Evolutionary conservation across 441 rosid species (phyloP).

Genomic region (Populus tomentosa): DNA sequence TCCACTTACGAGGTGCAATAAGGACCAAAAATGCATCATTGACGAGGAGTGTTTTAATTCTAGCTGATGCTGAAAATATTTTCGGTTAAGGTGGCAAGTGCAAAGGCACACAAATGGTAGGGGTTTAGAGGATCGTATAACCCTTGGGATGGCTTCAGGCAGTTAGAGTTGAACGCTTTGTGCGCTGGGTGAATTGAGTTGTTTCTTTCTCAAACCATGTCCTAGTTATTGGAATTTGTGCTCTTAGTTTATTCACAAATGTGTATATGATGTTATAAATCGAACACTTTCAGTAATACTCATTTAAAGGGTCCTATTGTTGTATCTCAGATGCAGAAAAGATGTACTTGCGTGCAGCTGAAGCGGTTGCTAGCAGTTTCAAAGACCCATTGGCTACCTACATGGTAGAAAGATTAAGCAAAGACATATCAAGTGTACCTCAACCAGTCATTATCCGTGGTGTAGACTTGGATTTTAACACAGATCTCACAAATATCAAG

Average conservation of each 20-base stretch:
- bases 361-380: conserved; percentile 49
- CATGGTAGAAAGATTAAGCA: conserved; percentile 43
- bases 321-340: conserved; percentile 45
- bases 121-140: not conserved
- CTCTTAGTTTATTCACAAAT: not conserved
- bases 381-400: conserved; percentile 54
- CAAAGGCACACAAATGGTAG: not conserved
- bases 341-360: conserved; percentile 40
- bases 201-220: not conserved
- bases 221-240: not conserved
- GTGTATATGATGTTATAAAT: not conserved
- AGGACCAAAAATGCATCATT: not conserved
- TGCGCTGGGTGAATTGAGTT: not conserved
- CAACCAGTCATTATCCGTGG: conserved; percentile 50
- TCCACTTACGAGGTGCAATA: not conserved
- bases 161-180: not conserved
- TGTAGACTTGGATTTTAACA: conserved; percentile 47
- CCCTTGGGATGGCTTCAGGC: not conserved
- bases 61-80: not conserved
- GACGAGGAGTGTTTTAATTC: not conserved
- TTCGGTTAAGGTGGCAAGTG: not conserved
- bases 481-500: conserved; percentile 38
- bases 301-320: conserved; percentile 6
- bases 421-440: conserved; percentile 36
- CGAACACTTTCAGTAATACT: not conserved